phyloP scores from a whole-genome alignment of 1,284 basidiomycete species.

The Pseudozyma hubeiensis region DNA sequence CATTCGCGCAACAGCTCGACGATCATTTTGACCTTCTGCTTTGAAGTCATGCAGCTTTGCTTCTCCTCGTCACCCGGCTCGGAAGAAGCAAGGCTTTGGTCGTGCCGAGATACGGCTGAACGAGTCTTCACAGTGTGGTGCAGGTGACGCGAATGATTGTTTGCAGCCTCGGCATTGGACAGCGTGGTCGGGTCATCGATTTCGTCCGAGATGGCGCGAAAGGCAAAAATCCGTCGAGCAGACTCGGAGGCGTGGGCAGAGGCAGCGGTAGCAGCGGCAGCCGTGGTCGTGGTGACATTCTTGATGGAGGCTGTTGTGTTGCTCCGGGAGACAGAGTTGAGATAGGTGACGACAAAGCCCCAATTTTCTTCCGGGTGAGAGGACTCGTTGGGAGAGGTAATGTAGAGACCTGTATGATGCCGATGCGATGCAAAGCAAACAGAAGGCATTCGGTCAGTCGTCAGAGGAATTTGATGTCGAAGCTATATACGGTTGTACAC shows the following conservation, averaged over 20 bases:
- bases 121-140: constrained; percentile 24
- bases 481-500: background rate
- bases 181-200: constrained; percentile 10
- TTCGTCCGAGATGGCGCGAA: constrained; percentile 60
- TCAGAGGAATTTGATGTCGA: background rate
- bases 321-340: constrained; percentile 36
- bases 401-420: constrained; percentile 38
- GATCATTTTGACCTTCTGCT: constrained; percentile 86
- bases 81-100: background rate
- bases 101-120: background rate
- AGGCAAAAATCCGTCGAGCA: constrained; percentile 46
- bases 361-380: constrained; percentile 62
- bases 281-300: constrained; percentile 39
- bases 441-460: background rate
- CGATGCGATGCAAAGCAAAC: background rate
- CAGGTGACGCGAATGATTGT: constrained; percentile 29
- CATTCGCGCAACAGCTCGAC: constrained; percentile 80
- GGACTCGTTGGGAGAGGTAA: constrained; percentile 56
- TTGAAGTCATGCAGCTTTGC: constrained; percentile 16
- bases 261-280: constrained; percentile 3
- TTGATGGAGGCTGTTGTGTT: constrained; percentile 54
- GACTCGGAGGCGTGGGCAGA: constrained; percentile 8
- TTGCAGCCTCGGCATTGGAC: constrained; percentile 1
- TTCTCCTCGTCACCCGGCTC: constrained; percentile 14
- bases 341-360: constrained; percentile 58